Percentiles rank a stretch among this genome's conserved stretches.
phyloP scores from a whole-genome alignment of 495 filamentous ascomycete genomes.

The Penicillium alfredii region DNA sequence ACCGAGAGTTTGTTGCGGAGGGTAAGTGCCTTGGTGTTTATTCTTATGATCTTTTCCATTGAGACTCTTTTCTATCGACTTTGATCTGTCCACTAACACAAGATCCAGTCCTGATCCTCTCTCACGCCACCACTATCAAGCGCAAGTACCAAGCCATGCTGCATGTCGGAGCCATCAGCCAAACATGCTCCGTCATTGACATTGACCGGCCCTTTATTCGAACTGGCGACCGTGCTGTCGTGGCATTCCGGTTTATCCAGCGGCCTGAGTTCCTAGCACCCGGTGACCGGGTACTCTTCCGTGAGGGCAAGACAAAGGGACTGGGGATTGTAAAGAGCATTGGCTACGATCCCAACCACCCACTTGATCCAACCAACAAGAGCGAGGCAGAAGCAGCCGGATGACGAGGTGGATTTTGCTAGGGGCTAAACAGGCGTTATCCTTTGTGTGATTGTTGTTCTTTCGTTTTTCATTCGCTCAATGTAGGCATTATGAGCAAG shows the following conservation, averaged over 20 bases:
- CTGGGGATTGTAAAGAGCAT: slow-evolving; percentile 89
- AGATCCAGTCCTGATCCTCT: slow-evolving; percentile 75
- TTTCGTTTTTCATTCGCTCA: neutral
- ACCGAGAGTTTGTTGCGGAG: slow-evolving; percentile 90
- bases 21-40: slow-evolving; percentile 42
- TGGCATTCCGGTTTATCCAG: slow-evolving; percentile 93
- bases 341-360: slow-evolving; percentile 69
- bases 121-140: slow-evolving; percentile 97
- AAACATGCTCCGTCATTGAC: slow-evolving; percentile 96
- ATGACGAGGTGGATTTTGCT: no score
- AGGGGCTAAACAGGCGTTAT: no score
- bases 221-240: slow-evolving; percentile 84
- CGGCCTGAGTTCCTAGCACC: slow-evolving; percentile 88
- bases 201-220: slow-evolving; percentile 94
- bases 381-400: slow-evolving; percentile 15
- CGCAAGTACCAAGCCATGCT: slow-evolving; percentile 98
- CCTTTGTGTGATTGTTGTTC: slow-evolving; percentile 3
- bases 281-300: slow-evolving; percentile 86
- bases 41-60: neutral
- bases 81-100: slow-evolving; percentile 11
- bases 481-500: neutral
- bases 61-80: no score
- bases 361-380: slow-evolving; percentile 44
- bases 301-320: slow-evolving; percentile 93
- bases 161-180: slow-evolving; percentile 89